These are phyloP conservation scores for Dendrobium officinale DNA, from an alignment of 106 monocot species.

Conservation along the genomic window DNA sequence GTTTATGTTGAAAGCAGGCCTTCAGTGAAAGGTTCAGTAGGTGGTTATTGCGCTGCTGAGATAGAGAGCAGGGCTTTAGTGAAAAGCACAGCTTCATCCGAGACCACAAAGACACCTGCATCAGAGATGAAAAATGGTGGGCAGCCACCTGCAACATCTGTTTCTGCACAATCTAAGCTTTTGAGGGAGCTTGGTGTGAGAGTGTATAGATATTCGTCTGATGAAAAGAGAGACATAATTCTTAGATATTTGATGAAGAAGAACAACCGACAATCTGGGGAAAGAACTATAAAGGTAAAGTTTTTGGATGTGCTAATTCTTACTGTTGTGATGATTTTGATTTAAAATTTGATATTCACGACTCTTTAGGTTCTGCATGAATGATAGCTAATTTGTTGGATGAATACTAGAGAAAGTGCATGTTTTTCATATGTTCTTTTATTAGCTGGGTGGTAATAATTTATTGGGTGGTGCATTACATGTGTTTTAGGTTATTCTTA, in stretches of 20 bases:
- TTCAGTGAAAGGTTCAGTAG: background rate
- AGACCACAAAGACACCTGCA: background rate
- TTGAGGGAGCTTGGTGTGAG: slow-evolving; percentile 31
- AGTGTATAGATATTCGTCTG: slow-evolving; percentile 30
- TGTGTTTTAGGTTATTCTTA: background rate
- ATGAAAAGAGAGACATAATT: slow-evolving; percentile 50
- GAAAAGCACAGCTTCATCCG: background rate
- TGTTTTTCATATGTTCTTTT: background rate
- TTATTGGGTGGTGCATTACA: background rate
- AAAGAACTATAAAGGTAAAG: slow-evolving; percentile 29
- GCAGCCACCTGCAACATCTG: slow-evolving; percentile 7
- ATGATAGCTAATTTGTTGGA: background rate
- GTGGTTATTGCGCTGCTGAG: background rate
- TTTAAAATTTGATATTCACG: background rate
- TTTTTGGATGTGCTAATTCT: background rate
- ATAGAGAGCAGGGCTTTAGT: background rate
- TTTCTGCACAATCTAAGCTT: slow-evolving; percentile 16
- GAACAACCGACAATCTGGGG: slow-evolving; percentile 22
- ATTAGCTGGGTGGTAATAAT: background rate
- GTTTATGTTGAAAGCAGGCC: background rate
- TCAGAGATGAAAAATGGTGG: slow-evolving; percentile 2
- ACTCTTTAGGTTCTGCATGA: background rate
- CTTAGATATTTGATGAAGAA: slow-evolving; percentile 38
- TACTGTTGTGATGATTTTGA: background rate
- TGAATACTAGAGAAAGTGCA: background rate